These are phyloP conservation scores for Bauhinia variegata DNA, from an alignment of 306 rosid species.

Conservation along the genomic window DNA sequence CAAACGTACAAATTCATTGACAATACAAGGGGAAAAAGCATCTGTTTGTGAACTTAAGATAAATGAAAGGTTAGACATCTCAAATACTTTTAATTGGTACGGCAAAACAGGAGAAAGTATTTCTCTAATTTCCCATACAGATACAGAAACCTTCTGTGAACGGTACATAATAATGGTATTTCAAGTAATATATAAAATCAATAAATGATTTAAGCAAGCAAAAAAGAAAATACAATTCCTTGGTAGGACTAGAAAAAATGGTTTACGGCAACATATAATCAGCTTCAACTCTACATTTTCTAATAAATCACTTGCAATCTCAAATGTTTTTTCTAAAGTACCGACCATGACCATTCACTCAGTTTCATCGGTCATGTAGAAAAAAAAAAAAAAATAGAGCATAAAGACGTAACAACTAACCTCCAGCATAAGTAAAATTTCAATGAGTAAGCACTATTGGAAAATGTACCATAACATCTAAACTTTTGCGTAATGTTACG, in stretches of 20 bases:
- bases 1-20: neutral
- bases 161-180: neutral
- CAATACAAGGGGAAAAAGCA: constrained; percentile 5
- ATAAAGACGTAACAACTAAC: too few species aligned
- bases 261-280: neutral
- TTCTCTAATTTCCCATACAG: neutral
- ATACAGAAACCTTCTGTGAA: neutral
- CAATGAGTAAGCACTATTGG: neutral
- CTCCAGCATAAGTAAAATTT: neutral
- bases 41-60: neutral
- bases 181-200: neutral
- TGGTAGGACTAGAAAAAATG: neutral
- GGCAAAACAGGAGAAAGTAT: neutral
- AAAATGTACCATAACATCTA: neutral
- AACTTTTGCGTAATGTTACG: neutral
- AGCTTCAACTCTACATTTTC: neutral
- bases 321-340: too few species aligned
- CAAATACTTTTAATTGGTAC: neutral
- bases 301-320: neutral
- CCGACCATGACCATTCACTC: too few species aligned
- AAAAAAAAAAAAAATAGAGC: too few species aligned
- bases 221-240: too few species aligned
- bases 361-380: too few species aligned
- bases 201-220: neutral
- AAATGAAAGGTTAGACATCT: neutral